Conservation (phyloP, 306 rosid species). For the Pterocarpus macrocarpus region DNA sequence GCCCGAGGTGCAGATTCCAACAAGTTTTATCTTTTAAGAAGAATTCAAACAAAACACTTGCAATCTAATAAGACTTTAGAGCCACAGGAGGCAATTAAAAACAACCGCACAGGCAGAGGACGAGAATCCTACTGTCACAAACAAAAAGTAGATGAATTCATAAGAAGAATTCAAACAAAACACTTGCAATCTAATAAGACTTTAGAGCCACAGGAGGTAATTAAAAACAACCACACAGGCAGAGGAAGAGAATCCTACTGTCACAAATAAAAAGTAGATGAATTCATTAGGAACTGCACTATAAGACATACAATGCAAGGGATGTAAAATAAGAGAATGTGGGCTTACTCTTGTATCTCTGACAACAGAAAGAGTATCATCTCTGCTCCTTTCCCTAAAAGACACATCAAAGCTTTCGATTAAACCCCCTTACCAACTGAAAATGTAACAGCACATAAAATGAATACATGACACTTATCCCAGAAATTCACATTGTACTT, state of each 20-base stretch:
- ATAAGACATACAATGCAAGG: constrained; percentile 18
- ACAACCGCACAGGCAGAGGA: background rate
- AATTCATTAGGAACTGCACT: constrained; percentile 13
- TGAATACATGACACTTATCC: constrained; percentile 5
- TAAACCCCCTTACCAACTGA: constrained; percentile 23
- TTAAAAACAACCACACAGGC: background rate
- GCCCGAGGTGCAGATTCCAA: background rate
- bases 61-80: constrained; percentile 14
- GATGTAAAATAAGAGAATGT: constrained; percentile 27
- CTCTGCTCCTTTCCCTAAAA: constrained; percentile 70
- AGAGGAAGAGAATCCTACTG: background rate
- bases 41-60: constrained; percentile 23
- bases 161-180: background rate
- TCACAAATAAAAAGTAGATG: constrained; percentile 4
- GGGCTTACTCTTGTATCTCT: constrained; percentile 77
- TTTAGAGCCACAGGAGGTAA: background rate
- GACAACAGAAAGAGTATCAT: constrained; percentile 54
- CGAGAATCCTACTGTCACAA: background rate
- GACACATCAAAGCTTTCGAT: constrained; percentile 36
- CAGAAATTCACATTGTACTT: constrained; percentile 62
- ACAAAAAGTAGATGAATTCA: constrained; percentile 18
- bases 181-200: background rate
- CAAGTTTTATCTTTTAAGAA: background rate
- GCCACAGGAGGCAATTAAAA: background rate
- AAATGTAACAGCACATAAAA: background rate